Base-by-base conservation (phyloP, 2,329 filamentous ascomycete genomes). In the Emergomyces africanus region DNA sequence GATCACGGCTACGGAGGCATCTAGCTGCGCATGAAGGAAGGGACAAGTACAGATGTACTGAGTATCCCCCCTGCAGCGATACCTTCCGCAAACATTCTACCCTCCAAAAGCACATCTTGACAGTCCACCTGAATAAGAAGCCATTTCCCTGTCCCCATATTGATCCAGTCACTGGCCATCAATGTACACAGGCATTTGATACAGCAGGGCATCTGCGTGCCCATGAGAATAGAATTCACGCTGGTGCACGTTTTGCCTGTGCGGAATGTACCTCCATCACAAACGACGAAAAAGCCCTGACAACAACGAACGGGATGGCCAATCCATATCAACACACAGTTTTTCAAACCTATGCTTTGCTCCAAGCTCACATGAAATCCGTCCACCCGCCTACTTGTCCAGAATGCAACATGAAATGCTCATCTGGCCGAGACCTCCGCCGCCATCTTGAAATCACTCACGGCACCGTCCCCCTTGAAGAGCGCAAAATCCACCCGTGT, bases 51-150 rank as follows among this genome's bases (percentile, higher is more conserved):
- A 79, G 82, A 60, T 96, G 90, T 68, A 83, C 81, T 25, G 85
- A 83, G 39, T 86, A 83, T 65, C 79, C 81, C 1, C 83, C 81
- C 0, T 96, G 90, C 73, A 81, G 82, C 20, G 82, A 89, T 73
- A 84, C 83, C 23, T 97, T 96, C 71, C 83, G 92, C 62, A 96
- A 96, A 73, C 87, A 90, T 69, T 85, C 90, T 64, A 95, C 90
- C 0, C 79, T 96, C 18, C 84, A 91, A 69, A 85, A 88, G 57
- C 92, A 97, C 70, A 82, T 96, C 63, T 83, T 86, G 58, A 82
- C 83, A 10, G 86, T 85, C 14, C 92, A 97, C 71, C 75, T 92
- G 44, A 78, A 85, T 33, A 74, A 86, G 61, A 83, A 86, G 51
- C 84, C 89, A 0, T 95, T 85, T 67, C 78, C 79, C 5, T 97